Evolutionary conservation across 2,329 filamentous ascomycete species (phyloP), one percentile per base, ranked within the genome.

Genomic region (Sporothrix sp.): DNA sequence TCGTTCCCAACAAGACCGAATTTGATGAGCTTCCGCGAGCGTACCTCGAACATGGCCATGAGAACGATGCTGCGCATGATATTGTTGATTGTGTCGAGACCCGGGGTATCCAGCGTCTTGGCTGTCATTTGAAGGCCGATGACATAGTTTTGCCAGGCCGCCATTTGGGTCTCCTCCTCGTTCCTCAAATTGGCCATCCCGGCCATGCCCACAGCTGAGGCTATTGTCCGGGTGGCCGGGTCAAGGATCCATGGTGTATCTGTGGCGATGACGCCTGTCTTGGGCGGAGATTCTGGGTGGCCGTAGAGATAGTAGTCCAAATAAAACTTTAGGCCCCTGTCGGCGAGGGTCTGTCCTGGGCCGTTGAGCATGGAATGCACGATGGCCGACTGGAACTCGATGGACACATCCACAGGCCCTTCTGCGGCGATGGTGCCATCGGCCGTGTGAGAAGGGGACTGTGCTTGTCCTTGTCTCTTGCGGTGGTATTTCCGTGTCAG

Each of bases 21-120:
- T 10, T 35, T 23, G 21, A 21, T n/a, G n/a, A 30, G 25, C 16
- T 21, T 18, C 28, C 13, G n/a, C 21, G 33, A 25, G 55, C 66
- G 58, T 63, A 81, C 78, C 69, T 83, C 79, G 54, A 79, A 83
- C 61, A 81, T 68, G 42, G 78, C 77, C 56, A 83, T 70, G 57
- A 78, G 69, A 37, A 82, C 67, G 27, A 81, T 74, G 7, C 73
- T 64, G 25, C 72, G 69, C 56, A 79, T 68, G 14, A 75, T 68
- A 9, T 73, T 68, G 40, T 72, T 65, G 20, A 72, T 58, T 48
- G 65, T 63, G 32, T 63, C 57, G 49, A 60, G 58, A 25, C 63
- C 52, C 20, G 64, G 57, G 30, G 66, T 58, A 50, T 60, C 58
- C 52, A 77, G 65, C 7, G 71, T 59, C 51, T 66, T 62, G 6